A percentile compares a stretch with the other conserved stretches of the same genome.
These are phyloP conservation scores for Naematelia encephala DNA, from an alignment of 768 basidiomycete genomes.

Conservation along the genomic window DNA sequence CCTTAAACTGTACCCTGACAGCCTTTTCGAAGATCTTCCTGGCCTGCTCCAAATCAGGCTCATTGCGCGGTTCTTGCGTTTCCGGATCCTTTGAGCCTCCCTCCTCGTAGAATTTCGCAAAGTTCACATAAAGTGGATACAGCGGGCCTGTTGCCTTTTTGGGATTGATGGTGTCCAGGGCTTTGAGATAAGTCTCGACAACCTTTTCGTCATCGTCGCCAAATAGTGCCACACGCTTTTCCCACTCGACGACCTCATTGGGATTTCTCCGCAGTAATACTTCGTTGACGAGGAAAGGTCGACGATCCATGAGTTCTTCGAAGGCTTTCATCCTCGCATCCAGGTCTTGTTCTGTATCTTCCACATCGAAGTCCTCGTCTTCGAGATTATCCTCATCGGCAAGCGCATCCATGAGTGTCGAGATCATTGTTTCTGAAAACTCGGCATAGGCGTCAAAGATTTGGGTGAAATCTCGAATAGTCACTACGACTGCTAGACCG, in stretches of 20 bases:
- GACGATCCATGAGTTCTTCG: slow-evolving; percentile 86
- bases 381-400: slow-evolving; percentile 72
- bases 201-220: slow-evolving; percentile 93
- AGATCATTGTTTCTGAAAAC: slow-evolving; percentile 84
- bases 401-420: slow-evolving; percentile 79
- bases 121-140: slow-evolving; percentile 86
- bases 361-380: slow-evolving; percentile 70
- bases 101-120: slow-evolving; percentile 96
- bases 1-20: slow-evolving; percentile 83
- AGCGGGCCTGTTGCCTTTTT: slow-evolving; percentile 86
- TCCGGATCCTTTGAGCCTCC: slow-evolving; percentile 63
- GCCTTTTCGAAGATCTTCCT: slow-evolving; percentile 92
- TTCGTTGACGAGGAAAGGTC: slow-evolving; percentile 95
- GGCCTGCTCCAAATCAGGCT: slow-evolving; percentile 75
- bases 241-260: slow-evolving; percentile 99
- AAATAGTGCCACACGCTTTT: slow-evolving; percentile 90
- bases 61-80: slow-evolving; percentile 63
- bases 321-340: slow-evolving; percentile 87
- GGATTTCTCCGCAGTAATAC: slow-evolving; percentile 89
- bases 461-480: slow-evolving; percentile 94
- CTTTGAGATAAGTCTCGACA: slow-evolving; percentile 86
- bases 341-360: slow-evolving; percentile 67
- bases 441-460: slow-evolving; percentile 96
- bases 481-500: slow-evolving; percentile 77
- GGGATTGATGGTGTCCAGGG: slow-evolving; percentile 80